Evolutionary conservation across 176 grass and related monocot genomes (phyloP), one percentile per base, ranked within the genome.

Genomic region (Leersia perrieri): DNA sequence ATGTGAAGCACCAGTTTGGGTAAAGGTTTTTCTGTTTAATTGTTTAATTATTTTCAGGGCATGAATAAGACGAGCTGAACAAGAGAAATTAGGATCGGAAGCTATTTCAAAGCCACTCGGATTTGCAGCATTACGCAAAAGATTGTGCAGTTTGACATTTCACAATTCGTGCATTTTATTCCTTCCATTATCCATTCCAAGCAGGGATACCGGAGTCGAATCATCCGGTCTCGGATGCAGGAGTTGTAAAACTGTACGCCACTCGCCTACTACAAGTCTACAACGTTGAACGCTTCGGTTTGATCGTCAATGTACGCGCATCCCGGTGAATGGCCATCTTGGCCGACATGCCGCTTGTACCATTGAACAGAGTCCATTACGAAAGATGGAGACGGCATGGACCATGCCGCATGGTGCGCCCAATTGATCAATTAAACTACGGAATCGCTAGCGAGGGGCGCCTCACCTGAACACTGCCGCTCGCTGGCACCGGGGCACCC

Each of bases 331-430:
- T 63, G 55, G 60, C n/a, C n/a, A n/a, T n/a, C n/a, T n/a, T n/a
- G n/a, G n/a, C 20, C 68, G 60, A 73, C 84, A 80, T 66, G 68
- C 60, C 0, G 76, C 79, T 53, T 16, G n/a, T 25, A 32, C 12
- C 42, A 28, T 33, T 3, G 4, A 38, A 66, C 33, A 9, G 33
- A 2, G 11, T 51, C 16, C 11, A 36, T 15, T 49, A 34, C 47
- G 65, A 65, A 55, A 39, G 30, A 38, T 4, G 16, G 13, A 3
- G 42, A 38, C 58, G 23, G 61, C 41, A 11, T n/a, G n/a, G n/a
- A n/a, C n/a, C n/a, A n/a, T n/a, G n/a, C n/a, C n/a, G n/a, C n/a
- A n/a, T n/a, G 22, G 28, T 26, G 31, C 15, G 60, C 33, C 11
- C 60, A 66, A 31, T 14, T 0, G 38, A 36, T 12, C 25, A 71